Base-by-base conservation (phyloP, 2,329 filamentous ascomycete species). In the Cladosporium sp. region DNA sequence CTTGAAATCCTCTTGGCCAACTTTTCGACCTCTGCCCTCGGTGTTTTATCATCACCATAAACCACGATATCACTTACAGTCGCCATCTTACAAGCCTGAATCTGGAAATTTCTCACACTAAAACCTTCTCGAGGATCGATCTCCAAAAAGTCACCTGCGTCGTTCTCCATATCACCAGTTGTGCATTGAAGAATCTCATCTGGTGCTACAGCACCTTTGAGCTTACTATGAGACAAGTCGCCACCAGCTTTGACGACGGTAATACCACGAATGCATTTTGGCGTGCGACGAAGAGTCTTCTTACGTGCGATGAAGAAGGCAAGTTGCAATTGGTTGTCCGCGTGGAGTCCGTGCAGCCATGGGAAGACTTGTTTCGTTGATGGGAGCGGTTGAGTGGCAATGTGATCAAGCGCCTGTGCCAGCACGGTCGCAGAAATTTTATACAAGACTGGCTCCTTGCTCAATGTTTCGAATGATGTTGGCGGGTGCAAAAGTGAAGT, bases 21-120 rank as follows among this genome's bases (percentile, higher is more conserved):
- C 76, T 84, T 81, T 75, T 89, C 66, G 72, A 96, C 76, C 59
- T 87, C 86, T 55, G 83, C 81, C 47, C 84, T 82, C 25, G 82
- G 75, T 1, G 80, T 80, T 38, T 79, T 76, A 64, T 90, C 84
- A 57, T 93, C 88, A 12, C 91, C 91, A 70, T 99, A 99, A 1
- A 99, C 84, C 40, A 99, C 83, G 63, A 99, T 90, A 72, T 99
- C 94, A 0, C 92, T 97, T 8, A 94, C 84, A 64, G 89, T 85
- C 57, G 92, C 92, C 64, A 90, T 79, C 73, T 99, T 99, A 60
- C 89, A 89, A 0, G 90, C 84, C 73, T 99, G 94, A 39, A 97
- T 97, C 67, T 97, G 93, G 70, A 99, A 99, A 73, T 97, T 97
- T 47, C 94, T 86, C 43, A 97, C 92, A 4, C 91, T 96, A 71